Base-by-base conservation (phyloP, 306 rosid species). In the Begonia fuchsioides region DNA sequence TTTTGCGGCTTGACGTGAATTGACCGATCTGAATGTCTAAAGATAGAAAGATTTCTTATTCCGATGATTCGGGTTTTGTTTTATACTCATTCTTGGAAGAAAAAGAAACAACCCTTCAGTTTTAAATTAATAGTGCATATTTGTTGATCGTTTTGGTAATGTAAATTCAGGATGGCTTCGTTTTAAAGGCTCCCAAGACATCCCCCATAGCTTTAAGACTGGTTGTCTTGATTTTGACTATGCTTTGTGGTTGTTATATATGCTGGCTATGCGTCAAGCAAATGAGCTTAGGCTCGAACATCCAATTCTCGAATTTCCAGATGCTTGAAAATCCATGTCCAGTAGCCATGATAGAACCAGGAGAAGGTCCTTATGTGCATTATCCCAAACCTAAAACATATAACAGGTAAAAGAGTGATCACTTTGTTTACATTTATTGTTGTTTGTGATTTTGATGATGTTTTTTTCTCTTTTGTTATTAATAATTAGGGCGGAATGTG, bases 311-410 rank as follows among this genome's bases (percentile, higher is more conserved):
- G 41, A 68, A 67, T 57, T 56, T 80, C 39, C 65, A 72, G 66
- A 64, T 71, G 47, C 54, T 68, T 32, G 81, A 69, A 47, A 66
- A 51, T 52, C 80, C 80, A 59, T 41, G n/a, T 10, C 12, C 45
- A 41, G 49, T 49, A 32, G 63, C 41, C 32, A 52, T 32, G 10
- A 14, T 50, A 39, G 57, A 68, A 43, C 74, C 46, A 50, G 43
- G 32, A 2, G 69, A 79, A 61, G 44, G 63, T 49, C 74, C 77
- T 18, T 55, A 52, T 50, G 60, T 19, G 48, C 90, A 90, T 69
- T 90, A 76, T 62, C 97, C 97, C 15, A 68, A 58, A n/a, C 98
- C 98, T 15, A 44, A 56, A 71, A 71, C 92, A 44, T 90, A 81
- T 73, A 79, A 56, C 93, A 75, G 95, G 95, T 90, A 75, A 41